Conservation (phyloP, 306 rosid genomes). For the Cicer judaicum region DNA sequence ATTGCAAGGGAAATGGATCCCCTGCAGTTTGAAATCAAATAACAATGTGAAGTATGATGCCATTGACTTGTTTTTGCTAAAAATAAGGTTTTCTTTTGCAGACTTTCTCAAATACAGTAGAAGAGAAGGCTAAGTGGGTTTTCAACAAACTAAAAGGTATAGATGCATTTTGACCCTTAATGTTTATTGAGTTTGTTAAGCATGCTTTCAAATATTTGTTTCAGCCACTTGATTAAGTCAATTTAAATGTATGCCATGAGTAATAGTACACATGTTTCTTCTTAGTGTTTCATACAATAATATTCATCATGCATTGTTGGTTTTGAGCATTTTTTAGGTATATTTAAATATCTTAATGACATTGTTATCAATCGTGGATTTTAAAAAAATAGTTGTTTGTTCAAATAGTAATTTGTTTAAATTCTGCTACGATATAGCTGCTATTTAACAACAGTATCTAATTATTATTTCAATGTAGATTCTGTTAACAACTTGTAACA, state of each 20-base stretch:
- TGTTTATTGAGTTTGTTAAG: not conserved
- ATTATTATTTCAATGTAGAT: not conserved
- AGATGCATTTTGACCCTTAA: not conserved
- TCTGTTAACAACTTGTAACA: slow-evolving; percentile 10
- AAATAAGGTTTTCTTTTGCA: slow-evolving; percentile 47
- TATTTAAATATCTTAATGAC: not conserved
- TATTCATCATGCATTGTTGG: not conserved
- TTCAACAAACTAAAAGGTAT: slow-evolving; percentile 96
- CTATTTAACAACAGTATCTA: too few relatives aligned
- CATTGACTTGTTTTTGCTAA: slow-evolving; percentile 32
- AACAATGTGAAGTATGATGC: slow-evolving; percentile 17
- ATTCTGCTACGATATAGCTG: too few relatives aligned
- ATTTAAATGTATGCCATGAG: not conserved
- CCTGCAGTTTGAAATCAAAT: not conserved
- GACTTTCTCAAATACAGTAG: slow-evolving; percentile 89
- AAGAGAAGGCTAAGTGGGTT: slow-evolving; percentile 97
- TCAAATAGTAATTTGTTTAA: too few relatives aligned
- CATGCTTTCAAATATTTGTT: slow-evolving; percentile 9
- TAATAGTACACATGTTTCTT: not conserved
- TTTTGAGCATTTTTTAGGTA: not conserved
- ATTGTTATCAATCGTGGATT: too few relatives aligned
- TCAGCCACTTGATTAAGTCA: slow-evolving; percentile 6
- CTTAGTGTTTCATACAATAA: slow-evolving; percentile 1
- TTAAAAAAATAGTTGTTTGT: too few relatives aligned
- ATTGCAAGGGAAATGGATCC: not conserved